Evolutionary conservation across 2,329 filamentous ascomycete genomes (phyloP), one percentile per base, ranked within the genome.

Genomic region (Fusarium caatingaense): DNA sequence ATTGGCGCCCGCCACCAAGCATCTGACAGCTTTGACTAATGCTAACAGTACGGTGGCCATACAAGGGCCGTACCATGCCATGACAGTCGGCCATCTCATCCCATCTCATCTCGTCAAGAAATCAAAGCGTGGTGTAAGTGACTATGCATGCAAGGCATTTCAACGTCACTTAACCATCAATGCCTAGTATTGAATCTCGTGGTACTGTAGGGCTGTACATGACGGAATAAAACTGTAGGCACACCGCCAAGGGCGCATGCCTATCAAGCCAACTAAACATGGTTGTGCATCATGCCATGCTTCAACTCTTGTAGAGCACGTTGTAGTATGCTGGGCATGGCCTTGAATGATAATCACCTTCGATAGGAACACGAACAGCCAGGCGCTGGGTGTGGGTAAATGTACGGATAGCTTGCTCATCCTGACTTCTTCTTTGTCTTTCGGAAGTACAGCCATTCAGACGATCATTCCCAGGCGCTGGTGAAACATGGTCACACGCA

Each of bases 401-500:
- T 61, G 67, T 67, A 37, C 34, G 3, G 34, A 37, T 37, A 68
- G 55, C 64, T 46, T 57, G 34, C 34, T 37, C 40, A 25, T 45
- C 27, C 41, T 18, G 25, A 32, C 37, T 50, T 34, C 30, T 44
- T 64, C 63, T 56, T 68, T 65, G 58, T 64, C 54, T 49, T 44
- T 60, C 58, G 50, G 55, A 45, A 48, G 34, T 27, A 37, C 55
- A 47, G 50, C 59, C 61, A 66, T 63, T 50, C 20, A 56, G 59
- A 60, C 54, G 45, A 34, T 34, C 59, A 56, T 55, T 42, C 47
- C 54, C 49, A 67, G 57, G 60, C 58, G 60, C 60, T 71, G 49
- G 72, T 75, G 71, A 74, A 74, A 74, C 72, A 69, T 42, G 61
- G 58, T 50, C 53, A 63, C 55, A 72, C 60, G 57, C 70, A 70